A percentile compares a stretch with the other conserved stretches of the same genome.
These are phyloP conservation scores for Gaultheria prostrata DNA, from an alignment of 148 eudicot genomes.

Conservation along the genomic window DNA sequence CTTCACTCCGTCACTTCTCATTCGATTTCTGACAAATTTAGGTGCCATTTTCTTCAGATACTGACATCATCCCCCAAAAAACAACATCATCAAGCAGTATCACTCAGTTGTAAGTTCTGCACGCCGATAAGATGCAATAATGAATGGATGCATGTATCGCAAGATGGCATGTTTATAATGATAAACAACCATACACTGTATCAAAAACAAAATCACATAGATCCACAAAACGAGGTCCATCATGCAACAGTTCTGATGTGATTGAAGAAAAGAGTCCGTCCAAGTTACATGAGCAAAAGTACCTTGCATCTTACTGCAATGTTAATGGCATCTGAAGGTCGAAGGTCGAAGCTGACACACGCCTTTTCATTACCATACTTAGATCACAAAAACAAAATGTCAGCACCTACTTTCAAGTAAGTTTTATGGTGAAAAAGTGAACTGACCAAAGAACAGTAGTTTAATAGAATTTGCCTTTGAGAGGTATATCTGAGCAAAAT, in stretches of 20 bases:
- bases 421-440: neutral
- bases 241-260: neutral
- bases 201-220: neutral
- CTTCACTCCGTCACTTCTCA: neutral
- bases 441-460: neutral
- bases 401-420: neutral
- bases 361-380: conserved; percentile 68
- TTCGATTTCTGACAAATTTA: neutral
- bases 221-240: neutral
- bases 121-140: neutral
- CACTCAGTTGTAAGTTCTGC: neutral
- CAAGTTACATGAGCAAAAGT: conserved; percentile 13
- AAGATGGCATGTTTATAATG: neutral
- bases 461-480: conserved; percentile 44
- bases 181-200: neutral
- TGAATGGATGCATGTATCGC: neutral
- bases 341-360: conserved; percentile 76
- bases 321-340: conserved; percentile 97
- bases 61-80: neutral
- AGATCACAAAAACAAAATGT: conserved; percentile 10
- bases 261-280: neutral
- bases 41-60: neutral
- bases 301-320: conserved; percentile 99
- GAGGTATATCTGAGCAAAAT: conserved; percentile 77
- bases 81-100: neutral